Conservation (phyloP, 2,329 filamentous ascomycete species). For the Verticillium nubilum region DNA sequence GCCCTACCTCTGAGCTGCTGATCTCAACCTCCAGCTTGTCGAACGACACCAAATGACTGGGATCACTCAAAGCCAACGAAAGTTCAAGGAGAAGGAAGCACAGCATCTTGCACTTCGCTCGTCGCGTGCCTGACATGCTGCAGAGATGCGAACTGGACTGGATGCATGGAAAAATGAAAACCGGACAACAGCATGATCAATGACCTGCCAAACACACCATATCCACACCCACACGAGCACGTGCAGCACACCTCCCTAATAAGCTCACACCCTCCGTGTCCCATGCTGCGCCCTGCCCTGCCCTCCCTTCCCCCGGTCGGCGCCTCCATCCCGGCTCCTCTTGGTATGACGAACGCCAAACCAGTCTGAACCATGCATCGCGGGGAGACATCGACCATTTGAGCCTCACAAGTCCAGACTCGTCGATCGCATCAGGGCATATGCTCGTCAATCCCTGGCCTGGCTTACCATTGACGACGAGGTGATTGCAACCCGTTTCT, state of each 20-base stretch:
- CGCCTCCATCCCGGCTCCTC: neutral
- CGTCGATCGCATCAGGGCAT: neutral
- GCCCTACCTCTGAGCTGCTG: neutral
- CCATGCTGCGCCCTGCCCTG: neutral
- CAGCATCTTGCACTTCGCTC: neutral
- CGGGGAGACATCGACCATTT: neutral
- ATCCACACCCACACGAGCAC: too few relatives aligned
- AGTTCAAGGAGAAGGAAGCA: neutral
- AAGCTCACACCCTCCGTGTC: neutral
- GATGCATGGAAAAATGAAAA: neutral
- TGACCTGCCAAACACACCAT: too few relatives aligned
- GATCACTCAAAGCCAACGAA: neutral
- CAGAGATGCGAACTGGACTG: neutral
- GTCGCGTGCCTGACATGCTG: neutral
- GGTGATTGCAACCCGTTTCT: neutral
- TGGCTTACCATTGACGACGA: neutral
- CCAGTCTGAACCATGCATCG: neutral
- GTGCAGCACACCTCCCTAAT: neutral
- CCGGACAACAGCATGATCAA: neutral
- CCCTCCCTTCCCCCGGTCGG: neutral
- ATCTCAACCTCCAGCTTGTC: neutral
- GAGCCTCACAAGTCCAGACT: neutral
- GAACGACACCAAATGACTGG: neutral
- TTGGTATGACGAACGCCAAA: conserved; percentile 4
- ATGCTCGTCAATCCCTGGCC: neutral